These are phyloP conservation scores for Herpetomonas muscarum DNA, from an alignment of 208 protist species.

Conservation along the genomic window DNA sequence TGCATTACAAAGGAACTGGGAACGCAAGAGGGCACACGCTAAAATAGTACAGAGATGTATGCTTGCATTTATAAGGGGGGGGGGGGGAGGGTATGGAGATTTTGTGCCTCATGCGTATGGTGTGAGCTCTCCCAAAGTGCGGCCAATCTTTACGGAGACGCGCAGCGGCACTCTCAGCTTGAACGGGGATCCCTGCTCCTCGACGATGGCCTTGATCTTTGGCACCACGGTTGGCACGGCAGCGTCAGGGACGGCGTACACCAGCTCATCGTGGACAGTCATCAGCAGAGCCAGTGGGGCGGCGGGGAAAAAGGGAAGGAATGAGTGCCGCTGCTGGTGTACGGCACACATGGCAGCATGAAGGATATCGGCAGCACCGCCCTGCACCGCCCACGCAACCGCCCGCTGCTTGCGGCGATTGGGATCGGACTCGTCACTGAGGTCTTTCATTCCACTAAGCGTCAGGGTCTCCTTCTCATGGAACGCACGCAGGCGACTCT, in stretches of 20 bases:
- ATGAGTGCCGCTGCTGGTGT: constrained; percentile 46
- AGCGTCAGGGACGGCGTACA: constrained; percentile 55
- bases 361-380: constrained; percentile 77
- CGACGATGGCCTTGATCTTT: constrained; percentile 44
- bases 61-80: no score
- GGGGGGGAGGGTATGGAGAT: no score
- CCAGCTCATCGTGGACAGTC: constrained; percentile 81
- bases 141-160: constrained; percentile 54
- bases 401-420: constrained; percentile 60
- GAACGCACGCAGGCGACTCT: constrained; percentile 35
- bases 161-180: constrained; percentile 48
- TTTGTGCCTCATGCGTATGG: background rate
- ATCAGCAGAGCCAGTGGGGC: constrained; percentile 51
- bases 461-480: constrained; percentile 30
- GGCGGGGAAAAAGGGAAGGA: constrained; percentile 55
- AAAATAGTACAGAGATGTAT: no score
- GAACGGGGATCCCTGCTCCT: constrained; percentile 30
- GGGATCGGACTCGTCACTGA: constrained; percentile 30
- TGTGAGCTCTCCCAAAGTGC: constrained; percentile 39
- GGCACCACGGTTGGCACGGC: constrained; percentile 34
- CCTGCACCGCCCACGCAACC: constrained; percentile 76
- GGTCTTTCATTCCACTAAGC: constrained; percentile 42
- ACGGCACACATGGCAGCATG: constrained; percentile 75
- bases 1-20: no score
- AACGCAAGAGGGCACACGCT: no score